phyloP scores from a whole-genome alignment of 2,329 filamentous ascomycete genomes.

The Monosporascus sp. region DNA sequence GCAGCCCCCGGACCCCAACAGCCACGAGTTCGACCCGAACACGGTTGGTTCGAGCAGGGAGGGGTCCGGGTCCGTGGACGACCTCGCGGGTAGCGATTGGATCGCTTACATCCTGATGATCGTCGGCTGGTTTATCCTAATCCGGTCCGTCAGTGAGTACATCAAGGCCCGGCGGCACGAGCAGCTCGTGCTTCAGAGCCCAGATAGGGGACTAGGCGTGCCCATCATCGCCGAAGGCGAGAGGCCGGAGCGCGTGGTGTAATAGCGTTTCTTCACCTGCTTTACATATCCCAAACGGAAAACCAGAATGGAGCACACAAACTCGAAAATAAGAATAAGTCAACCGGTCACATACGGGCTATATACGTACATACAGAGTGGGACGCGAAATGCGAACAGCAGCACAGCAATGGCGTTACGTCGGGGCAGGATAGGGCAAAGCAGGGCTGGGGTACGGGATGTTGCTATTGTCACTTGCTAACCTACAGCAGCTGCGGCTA shows the following conservation, averaged over 20 bases:
- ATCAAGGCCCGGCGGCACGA: conserved; percentile 83
- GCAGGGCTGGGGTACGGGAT: no score
- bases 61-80: conserved; percentile 38
- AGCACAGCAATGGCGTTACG: no score
- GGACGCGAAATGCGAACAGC: no score
- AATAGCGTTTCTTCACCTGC: conserved; percentile 9
- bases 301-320: no score
- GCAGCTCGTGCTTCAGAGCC: conserved; percentile 86
- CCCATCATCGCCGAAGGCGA: conserved; percentile 86
- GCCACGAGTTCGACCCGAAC: conserved; percentile 78
- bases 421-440: no score
- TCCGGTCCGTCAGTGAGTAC: conserved; percentile 89
- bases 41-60: conserved; percentile 42
- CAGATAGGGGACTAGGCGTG: conserved; percentile 77
- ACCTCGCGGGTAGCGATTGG: conserved; percentile 76
- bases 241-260: conserved; percentile 70
- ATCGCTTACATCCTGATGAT: conserved; percentile 92
- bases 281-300: no score
- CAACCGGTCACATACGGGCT: no score
- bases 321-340: no score
- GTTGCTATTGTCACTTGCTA: no score
- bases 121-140: conserved; percentile 95
- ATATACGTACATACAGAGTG: no score
- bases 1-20: conserved; percentile 79
- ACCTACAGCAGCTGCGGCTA: no score